Evolutionary conservation across 768 basidiomycete genomes (phyloP), one percentile per base, ranked within the genome.

Genomic region (Tricholoma hemisulphureum): DNA sequence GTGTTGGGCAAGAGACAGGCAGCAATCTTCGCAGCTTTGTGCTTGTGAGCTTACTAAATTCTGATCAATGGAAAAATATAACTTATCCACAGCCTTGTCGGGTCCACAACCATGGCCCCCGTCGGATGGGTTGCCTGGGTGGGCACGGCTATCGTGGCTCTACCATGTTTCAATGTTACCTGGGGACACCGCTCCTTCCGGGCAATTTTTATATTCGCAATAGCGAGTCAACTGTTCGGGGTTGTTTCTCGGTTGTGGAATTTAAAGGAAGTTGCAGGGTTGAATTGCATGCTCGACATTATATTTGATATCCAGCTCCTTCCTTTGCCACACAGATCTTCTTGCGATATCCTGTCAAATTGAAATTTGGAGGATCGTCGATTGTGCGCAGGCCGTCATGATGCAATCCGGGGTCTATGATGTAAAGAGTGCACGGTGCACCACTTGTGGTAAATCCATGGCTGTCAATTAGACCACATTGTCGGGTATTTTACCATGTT

Each of bases 21-120:
- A 21, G 57, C 57, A 9, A 35, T 53, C 14, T 63, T 63, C 29
- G 51, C 56, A 14, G 53, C 31, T 2, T 34, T 58, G 28, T 63
- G 62, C 59, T 63, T 60, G 62, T 63, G 32, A 58, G 57, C n/a
- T 58, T 10, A 20, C 43, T 24, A 18, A 7, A 0, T 20, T 20
- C 39, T 41, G 39, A 20, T 41, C 9, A 37, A 14, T 37, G 21
- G 21, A 43, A 10, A 13, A 23, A 3, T 13, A 8, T 45, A 45
- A 24, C 43, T 6, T 11, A 24, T 45, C 43, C 3, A 46, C 43
- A 46, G 43, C 6, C 13, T 24, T 46, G 11, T 46, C 14, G 43
- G 43, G 23, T 46, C 13, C 14, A 13, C 43, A 24, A 46, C 23
- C 4, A 24, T 24, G 11, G 43, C 23, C 3, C 23, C 43, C 16